A percentile compares a stretch with the other conserved stretches of the same genome.
These are phyloP conservation scores for Leccinum rimulosum DNA, from an alignment of 768 basidiomycete genomes.

Conservation along the genomic window DNA sequence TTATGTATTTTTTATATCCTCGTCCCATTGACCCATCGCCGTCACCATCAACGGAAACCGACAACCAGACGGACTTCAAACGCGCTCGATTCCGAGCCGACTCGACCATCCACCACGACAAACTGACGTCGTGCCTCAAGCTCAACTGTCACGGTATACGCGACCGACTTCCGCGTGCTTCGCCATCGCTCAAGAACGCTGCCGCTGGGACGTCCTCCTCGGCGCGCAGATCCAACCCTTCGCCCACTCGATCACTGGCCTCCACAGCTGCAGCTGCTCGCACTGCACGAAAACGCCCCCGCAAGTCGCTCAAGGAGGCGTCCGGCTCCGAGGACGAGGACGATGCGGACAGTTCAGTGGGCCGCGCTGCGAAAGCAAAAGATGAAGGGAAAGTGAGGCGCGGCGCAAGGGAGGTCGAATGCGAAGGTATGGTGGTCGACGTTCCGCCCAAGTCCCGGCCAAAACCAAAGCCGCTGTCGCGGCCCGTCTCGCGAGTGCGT, in stretches of 20 bases:
- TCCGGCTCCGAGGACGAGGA: slow-evolving; percentile 15
- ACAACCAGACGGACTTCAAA: slow-evolving; percentile 59
- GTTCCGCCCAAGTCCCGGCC: slow-evolving; percentile 12
- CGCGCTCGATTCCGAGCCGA: slow-evolving; percentile 80
- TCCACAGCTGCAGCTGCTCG: slow-evolving; percentile 5
- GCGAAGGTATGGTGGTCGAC: slow-evolving; percentile 12
- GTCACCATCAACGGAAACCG: not conserved
- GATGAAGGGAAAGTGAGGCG: slow-evolving; percentile 1
- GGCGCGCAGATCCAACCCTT: slow-evolving; percentile 23
- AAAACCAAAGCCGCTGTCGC: slow-evolving; percentile 10
- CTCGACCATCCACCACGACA: slow-evolving; percentile 63
- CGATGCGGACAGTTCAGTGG: slow-evolving; percentile 12
- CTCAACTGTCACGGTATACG: slow-evolving; percentile 52
- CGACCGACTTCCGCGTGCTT: slow-evolving; percentile 14
- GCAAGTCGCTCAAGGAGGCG: slow-evolving; percentile 19
- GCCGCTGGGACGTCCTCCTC: slow-evolving; percentile 10
- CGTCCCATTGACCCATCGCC: not conserved
- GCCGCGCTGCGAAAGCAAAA: slow-evolving; percentile 10
- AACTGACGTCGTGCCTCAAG: slow-evolving; percentile 56
- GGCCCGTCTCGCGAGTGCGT: slow-evolving; percentile 8
- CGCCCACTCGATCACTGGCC: slow-evolving; percentile 23
- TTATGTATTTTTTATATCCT: not conserved
- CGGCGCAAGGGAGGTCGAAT: not conserved
- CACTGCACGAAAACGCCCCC: slow-evolving; percentile 25
- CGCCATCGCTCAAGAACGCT: slow-evolving; percentile 5